Conservation (phyloP, 2,329 filamentous ascomycete species). For the Fusarium hostae region DNA sequence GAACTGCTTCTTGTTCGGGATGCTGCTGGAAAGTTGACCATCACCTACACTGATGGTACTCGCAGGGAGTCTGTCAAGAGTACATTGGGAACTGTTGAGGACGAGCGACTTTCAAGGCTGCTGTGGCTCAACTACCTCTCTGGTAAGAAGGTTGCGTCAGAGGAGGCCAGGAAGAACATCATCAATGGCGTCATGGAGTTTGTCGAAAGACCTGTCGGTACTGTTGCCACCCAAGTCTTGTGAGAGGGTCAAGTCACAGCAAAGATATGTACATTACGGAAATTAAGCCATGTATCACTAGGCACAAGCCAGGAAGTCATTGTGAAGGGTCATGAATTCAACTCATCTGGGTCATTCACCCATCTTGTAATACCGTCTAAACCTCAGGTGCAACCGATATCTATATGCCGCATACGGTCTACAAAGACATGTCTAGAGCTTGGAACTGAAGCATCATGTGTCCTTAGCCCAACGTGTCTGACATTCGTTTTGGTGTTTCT, state of each 20-base stretch:
- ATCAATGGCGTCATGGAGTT: slow-evolving; percentile 89
- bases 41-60: slow-evolving; percentile 74
- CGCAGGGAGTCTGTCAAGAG: slow-evolving; percentile 59
- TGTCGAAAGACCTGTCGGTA: slow-evolving; percentile 88
- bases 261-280: slow-evolving; percentile 38
- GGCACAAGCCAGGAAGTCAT: slow-evolving; percentile 24
- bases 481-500: slow-evolving; percentile 39
- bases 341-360: slow-evolving; percentile 23
- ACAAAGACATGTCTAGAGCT: slow-evolving; percentile 31
- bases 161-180: slow-evolving; percentile 81
- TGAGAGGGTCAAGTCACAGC: slow-evolving; percentile 33
- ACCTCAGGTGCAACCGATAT: slow-evolving; percentile 7
- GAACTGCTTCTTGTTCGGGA: slow-evolving; percentile 80
- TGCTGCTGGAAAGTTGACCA: slow-evolving; percentile 70
- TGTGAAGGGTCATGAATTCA: slow-evolving; percentile 28
- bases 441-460: slow-evolving; percentile 38
- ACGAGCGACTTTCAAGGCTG: slow-evolving; percentile 82
- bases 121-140: slow-evolving; percentile 93
- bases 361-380: slow-evolving; percentile 7
- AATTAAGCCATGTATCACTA: slow-evolving; percentile 39
- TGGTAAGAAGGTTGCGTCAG: slow-evolving; percentile 87
- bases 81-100: slow-evolving; percentile 75
- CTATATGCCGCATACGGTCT: background rate
- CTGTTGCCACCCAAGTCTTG: slow-evolving; percentile 81
- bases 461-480: slow-evolving; percentile 12